Conservation (phyloP, 1,284 basidiomycete species). For the Trichosporon asahii region DNA sequence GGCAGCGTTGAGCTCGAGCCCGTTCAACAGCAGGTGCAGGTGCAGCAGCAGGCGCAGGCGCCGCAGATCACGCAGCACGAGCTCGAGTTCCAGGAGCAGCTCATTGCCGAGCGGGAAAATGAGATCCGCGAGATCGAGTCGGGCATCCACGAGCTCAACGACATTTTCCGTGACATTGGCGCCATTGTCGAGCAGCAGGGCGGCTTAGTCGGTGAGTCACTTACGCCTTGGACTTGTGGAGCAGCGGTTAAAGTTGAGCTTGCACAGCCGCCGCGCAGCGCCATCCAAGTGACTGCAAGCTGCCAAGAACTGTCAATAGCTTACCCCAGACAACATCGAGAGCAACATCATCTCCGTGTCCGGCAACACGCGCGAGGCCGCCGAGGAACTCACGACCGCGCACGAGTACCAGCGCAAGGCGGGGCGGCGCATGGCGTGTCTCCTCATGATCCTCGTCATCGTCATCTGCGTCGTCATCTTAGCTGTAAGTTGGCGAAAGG, state of each 20-base stretch:
- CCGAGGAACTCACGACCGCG: slow-evolving; percentile 82
- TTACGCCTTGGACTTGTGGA: not conserved
- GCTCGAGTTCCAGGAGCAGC: slow-evolving; percentile 90
- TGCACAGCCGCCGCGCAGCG: no score
- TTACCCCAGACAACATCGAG: slow-evolving; percentile 82
- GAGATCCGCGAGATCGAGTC: slow-evolving; percentile 97
- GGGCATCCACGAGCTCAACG: slow-evolving; percentile 92
- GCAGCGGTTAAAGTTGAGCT: no score
- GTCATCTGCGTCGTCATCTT: slow-evolving; percentile 87
- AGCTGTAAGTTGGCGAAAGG: slow-evolving; percentile 65
- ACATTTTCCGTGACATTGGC: slow-evolving; percentile 95
- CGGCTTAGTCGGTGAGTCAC: slow-evolving; percentile 76
- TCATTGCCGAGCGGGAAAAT: slow-evolving; percentile 90
- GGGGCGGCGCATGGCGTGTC: slow-evolving; percentile 80
- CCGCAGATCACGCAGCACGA: slow-evolving; percentile 76
- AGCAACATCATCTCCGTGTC: slow-evolving; percentile 86
- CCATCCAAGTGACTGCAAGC: no score
- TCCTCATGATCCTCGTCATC: slow-evolving; percentile 81
- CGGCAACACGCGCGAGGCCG: slow-evolving; percentile 76
- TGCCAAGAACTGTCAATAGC: not conserved
- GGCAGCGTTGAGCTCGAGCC: slow-evolving; percentile 46
- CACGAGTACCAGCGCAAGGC: slow-evolving; percentile 94
- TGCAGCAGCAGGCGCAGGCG: slow-evolving; percentile 38
- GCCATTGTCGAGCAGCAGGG: slow-evolving; percentile 94
- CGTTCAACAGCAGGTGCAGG: slow-evolving; percentile 40